Conservation (phyloP, 225 moss, liverwort and hornwort species). For the Neckera pumila region DNA sequence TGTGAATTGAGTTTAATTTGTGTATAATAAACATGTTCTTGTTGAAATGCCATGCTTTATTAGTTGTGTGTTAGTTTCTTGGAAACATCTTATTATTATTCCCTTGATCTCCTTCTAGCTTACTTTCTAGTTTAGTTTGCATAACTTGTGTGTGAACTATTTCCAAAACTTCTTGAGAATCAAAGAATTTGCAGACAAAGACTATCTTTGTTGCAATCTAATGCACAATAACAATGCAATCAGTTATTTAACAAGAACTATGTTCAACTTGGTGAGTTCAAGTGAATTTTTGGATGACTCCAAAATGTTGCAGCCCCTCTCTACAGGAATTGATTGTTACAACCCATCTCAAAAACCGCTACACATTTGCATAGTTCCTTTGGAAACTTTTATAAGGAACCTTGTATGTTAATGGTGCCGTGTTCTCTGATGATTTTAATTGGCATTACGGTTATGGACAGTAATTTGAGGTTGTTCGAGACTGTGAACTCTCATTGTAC, state of each 20-base stretch:
- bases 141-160: neutral
- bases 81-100: neutral
- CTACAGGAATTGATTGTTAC: neutral
- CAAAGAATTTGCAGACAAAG: neutral
- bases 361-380: neutral
- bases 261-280: neutral
- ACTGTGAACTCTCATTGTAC: neutral
- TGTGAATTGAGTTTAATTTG: neutral
- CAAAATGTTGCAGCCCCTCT: neutral
- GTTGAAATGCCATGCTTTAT: neutral
- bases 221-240: neutral
- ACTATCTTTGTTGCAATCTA: neutral
- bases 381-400: neutral
- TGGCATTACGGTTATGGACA: neutral
- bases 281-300: neutral
- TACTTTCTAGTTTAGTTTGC: neutral
- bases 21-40: neutral
- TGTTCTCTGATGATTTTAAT: neutral
- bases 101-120: neutral
- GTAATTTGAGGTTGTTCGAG: neutral
- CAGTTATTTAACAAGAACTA: neutral
- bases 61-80: too few relatives aligned
- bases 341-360: neutral
- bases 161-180: neutral
- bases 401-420: neutral